Base-by-base conservation (phyloP, 1,284 basidiomycete species). In the Bjerkandera adusta region DNA sequence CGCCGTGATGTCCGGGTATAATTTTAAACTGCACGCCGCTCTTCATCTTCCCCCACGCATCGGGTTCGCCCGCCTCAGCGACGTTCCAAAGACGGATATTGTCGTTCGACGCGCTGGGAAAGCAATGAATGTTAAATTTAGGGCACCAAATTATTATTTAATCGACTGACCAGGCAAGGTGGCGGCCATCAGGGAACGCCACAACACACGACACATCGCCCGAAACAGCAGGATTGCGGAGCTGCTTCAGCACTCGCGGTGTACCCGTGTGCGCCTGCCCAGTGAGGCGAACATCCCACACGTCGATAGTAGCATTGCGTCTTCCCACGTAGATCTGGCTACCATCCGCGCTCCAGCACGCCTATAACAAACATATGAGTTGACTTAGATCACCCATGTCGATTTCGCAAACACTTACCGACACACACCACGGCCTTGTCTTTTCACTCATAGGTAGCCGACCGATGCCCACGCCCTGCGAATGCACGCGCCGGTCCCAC, bases 21-120 rank as follows among this genome's bases (percentile, higher is more conserved):
- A 98, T 97, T 67, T 93, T 93, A 76, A 97, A 97, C 53, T 88
- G 88, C 15, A 85, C 83, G 6, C 83, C 79, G 55, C 79, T 77
- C 62, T 75, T 82, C 45, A 71, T 68, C 59, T 75, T 79, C 32
- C 76, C 75, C 43, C 60, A 73, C 6, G 72, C 73, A 58, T 89
- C 86, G 6, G 73, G 67, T 58, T 90, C 83, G 43, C 78, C 79
- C 35, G 81, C 79, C 55, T 92, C 88, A 16, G 81, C 78, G 24
- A 89, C 89, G 60, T 98, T 93, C 95, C 95, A 99, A 35, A 99
- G 65, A 22, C 97, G 77, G 48, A 99, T 81, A 61, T 97, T 97
- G 69, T 99, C 96, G 48, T 85, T 81, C 13, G 92, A 95, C 6
- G 92, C 96, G 50, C 92, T 94, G 50, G 32, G 41, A n/a, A 40